Base-by-base conservation (phyloP, 1,139 yeast genomes). In the Pichia sp. region DNA sequence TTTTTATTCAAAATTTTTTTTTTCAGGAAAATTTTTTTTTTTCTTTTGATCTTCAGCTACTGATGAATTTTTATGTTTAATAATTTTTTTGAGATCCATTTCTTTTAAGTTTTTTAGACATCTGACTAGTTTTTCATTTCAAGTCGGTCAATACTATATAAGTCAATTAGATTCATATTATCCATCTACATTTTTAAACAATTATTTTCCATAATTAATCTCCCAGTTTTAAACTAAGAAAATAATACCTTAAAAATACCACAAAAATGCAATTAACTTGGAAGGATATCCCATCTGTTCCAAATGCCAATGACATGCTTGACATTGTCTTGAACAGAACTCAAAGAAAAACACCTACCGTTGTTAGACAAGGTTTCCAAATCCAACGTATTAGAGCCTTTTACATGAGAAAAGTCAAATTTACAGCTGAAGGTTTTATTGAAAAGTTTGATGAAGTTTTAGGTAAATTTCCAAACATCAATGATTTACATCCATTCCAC, bases 401-500 rank as follows among this genome's bases (percentile, higher is more conserved):
- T 61, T 92, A 92, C 68, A 92, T 92, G 97, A 79, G 98, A 72
- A 92, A 92, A 64, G 98, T 92, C 52, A 85, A 85, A 61, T 92
- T 79, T 64, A 92, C 98, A 10, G 86, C 95, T 49, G 98, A 92
- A 64, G 97, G 98, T 28, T 94, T 94, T 61, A 74, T 79, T 53
- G 98, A 92, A 66, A 92, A 92, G 70, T 82, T 90, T 56, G 82
- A 79, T 52, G 96, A 87, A 55, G 71, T 92, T 52, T 71, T 92
- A 48, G 75, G 77, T 48, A 94, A 95, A 8, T 92, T 92, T 71
- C 99, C 99, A 50, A 86, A 92, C 65, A 86, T 92, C 55, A 90
- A 94, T 65, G 98, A 94, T 64, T 86, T 92, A 49, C 99, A 92
- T 65, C 99, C 99, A 3, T 92, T 92, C 75, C 98, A 92, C 69